Conservation (phyloP, 78 protist species). For the Monocercomonoides exilis region DNA sequence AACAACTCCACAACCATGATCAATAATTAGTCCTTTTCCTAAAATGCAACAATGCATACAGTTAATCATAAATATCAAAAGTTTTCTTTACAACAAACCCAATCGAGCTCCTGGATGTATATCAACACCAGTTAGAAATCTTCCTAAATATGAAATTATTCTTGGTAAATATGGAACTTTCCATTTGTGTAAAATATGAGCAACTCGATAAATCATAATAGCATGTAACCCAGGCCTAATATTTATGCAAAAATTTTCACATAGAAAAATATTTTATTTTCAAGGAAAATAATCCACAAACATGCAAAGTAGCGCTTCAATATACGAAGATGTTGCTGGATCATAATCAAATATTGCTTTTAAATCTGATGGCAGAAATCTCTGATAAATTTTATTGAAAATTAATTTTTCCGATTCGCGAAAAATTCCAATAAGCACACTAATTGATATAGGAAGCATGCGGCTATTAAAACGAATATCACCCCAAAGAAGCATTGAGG, state of each 20-base stretch:
- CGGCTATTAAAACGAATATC: too few species aligned
- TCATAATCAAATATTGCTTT: background rate
- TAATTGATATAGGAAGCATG: too few species aligned
- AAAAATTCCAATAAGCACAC: too few species aligned
- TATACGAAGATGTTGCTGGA: constrained; percentile 15
- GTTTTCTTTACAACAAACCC: background rate
- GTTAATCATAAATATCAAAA: background rate
- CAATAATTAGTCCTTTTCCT: constrained; percentile 25
- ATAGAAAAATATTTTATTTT: background rate
- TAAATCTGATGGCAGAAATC: background rate
- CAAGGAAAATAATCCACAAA: too few species aligned
- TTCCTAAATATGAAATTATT: background rate
- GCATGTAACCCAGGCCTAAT: constrained; percentile 32
- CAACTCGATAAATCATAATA: background rate
- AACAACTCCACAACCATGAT: constrained; percentile 21
- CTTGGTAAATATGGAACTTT: background rate
- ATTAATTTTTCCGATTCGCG: too few species aligned
- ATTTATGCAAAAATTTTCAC: too few species aligned
- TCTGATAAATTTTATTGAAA: too few species aligned
- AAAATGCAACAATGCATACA: background rate
- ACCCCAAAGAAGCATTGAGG: too few species aligned
- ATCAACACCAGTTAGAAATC: constrained; percentile 17
- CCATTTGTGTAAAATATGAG: background rate
- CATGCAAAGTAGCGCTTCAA: constrained; percentile 10
- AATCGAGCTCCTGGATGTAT: constrained; percentile 37